These are phyloP conservation scores for Kazachstania sp. DNA, from an alignment of 1,139 yeast species.

Conservation along the genomic window DNA sequence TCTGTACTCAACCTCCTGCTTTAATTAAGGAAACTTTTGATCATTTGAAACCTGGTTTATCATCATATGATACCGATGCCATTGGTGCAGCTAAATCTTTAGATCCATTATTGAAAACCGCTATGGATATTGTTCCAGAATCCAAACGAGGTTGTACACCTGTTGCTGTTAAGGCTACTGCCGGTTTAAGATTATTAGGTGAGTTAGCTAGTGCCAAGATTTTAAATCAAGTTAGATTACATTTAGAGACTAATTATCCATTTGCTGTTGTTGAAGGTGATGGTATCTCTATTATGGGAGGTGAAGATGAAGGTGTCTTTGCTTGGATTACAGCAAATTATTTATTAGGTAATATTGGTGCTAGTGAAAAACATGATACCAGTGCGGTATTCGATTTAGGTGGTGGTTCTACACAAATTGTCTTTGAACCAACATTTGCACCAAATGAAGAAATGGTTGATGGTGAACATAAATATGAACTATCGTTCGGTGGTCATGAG, in stretches of 20 bases:
- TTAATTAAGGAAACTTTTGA: slow-evolving; percentile 72
- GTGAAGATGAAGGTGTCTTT: slow-evolving; percentile 95
- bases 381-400: slow-evolving; percentile 97
- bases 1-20: slow-evolving; percentile 73
- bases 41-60: slow-evolving; percentile 88
- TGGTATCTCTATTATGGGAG: slow-evolving; percentile 89
- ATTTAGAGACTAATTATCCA: slow-evolving; percentile 72
- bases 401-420: slow-evolving; percentile 98
- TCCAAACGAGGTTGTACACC: slow-evolving; percentile 75
- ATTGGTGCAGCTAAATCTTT: slow-evolving; percentile 80
- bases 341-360: slow-evolving; percentile 84
- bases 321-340: slow-evolving; percentile 98
- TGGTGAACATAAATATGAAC: slow-evolving; percentile 81
- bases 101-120: slow-evolving; percentile 68
- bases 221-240: slow-evolving; percentile 63
- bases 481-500: slow-evolving; percentile 70
- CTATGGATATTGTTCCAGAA: slow-evolving; percentile 68
- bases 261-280: slow-evolving; percentile 82
- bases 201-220: slow-evolving; percentile 61
- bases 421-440: slow-evolving; percentile 77
- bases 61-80: slow-evolving; percentile 74
- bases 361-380: slow-evolving; percentile 61
- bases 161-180: slow-evolving; percentile 94
- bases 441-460: slow-evolving; percentile 56
- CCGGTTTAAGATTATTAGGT: slow-evolving; percentile 87